A percentile compares a stretch with the other conserved stretches of the same genome.
Evolutionary conservation across 2,329 filamentous ascomycete species (phyloP).

Genomic region (Calonectria pseudoreteaudii): DNA sequence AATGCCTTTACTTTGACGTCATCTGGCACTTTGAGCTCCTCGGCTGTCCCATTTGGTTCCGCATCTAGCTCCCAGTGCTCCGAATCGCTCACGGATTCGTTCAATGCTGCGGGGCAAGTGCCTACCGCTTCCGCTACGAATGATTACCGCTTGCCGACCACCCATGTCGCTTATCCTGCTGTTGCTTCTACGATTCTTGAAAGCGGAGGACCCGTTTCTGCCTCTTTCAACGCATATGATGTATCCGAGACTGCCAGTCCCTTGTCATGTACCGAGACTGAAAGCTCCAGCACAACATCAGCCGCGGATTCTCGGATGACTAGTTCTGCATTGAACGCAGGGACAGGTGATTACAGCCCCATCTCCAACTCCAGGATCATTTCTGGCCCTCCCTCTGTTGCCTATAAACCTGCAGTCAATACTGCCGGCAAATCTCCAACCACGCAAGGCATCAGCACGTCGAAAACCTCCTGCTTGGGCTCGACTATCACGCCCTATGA

Average conservation of each 20-base stretch:
- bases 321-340: background rate
- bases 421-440: background rate
- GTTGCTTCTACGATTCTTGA: background rate
- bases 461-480: background rate
- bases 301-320: background rate
- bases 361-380: slow-evolving; percentile 1
- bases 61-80: background rate
- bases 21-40: background rate
- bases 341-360: background rate
- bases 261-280: background rate
- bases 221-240: background rate
- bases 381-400: background rate
- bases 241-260: background rate
- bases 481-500: background rate
- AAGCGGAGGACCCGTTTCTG: background rate
- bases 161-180: background rate
- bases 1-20: background rate
- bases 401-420: background rate
- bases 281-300: background rate
- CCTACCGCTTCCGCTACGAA: background rate
- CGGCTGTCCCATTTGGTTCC: background rate
- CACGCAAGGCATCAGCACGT: background rate
- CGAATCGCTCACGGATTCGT: background rate
- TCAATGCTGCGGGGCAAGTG: background rate
- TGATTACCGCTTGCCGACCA: background rate